A percentile compares a stretch with the other conserved stretches of the same genome.
phyloP scores from a whole-genome alignment of 805 yeast species.

The Yueomyces sp. region DNA sequence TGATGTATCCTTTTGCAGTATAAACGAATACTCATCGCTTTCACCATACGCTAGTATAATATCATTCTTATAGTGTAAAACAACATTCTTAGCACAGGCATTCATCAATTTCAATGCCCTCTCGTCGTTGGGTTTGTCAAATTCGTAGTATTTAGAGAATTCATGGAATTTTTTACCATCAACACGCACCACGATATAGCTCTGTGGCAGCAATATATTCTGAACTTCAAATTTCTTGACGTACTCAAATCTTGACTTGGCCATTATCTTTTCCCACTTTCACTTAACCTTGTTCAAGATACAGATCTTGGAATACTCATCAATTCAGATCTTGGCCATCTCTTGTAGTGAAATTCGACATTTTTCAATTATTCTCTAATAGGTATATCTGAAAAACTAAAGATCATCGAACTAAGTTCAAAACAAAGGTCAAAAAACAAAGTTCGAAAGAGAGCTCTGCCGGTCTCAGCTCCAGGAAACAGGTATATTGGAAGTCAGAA shows the following conservation, averaged over 20 bases:
- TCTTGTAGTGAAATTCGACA: too few species aligned
- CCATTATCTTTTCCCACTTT: conserved; percentile 33
- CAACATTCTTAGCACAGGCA: conserved; percentile 54
- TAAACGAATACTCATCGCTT: conserved; percentile 85
- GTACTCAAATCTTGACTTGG: conserved; percentile 78
- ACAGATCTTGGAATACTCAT: too few species aligned
- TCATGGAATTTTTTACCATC: conserved; percentile 94
- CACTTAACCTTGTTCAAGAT: too few species aligned
- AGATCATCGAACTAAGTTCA: too few species aligned
- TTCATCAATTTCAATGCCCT: conserved; percentile 74
- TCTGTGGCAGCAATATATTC: conserved; percentile 57
- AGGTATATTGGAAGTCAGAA: too few species aligned
- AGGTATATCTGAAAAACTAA: too few species aligned
- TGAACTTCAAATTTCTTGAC: conserved; percentile 73
- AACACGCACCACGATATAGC: conserved; percentile 70
- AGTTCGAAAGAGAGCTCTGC: too few species aligned
- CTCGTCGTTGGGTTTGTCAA: conserved; percentile 78
- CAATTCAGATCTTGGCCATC: too few species aligned
- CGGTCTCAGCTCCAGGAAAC: too few species aligned
- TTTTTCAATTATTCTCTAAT: too few species aligned
- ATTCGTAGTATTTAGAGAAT: conserved; percentile 58
- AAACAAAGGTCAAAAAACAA: too few species aligned
- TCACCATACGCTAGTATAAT: conserved; percentile 81
- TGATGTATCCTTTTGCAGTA: conserved; percentile 47
- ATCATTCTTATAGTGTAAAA: conserved; percentile 53